A percentile compares a stretch with the other conserved stretches of the same genome.
Conservation (phyloP, 495 filamentous ascomycete species). For the Tuber aestivum region DNA sequence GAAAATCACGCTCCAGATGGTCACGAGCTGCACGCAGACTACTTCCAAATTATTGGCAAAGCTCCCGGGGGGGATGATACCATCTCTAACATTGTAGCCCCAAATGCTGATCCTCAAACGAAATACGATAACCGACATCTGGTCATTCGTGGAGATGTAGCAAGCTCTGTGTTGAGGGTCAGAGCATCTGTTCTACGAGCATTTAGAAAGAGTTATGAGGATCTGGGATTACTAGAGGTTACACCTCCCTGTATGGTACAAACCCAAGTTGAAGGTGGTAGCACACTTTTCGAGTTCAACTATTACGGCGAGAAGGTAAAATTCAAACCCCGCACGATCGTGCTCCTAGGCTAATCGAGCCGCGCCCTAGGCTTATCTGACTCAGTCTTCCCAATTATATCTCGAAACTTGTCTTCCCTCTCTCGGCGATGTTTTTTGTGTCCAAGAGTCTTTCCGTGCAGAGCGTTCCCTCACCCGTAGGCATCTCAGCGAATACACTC, state of each 20-base stretch:
- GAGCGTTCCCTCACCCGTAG: slow-evolving; percentile 93
- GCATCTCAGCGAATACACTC: slow-evolving; percentile 92
- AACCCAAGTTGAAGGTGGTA: slow-evolving; percentile 94
- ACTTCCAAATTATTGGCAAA: slow-evolving; percentile 76
- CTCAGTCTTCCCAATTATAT: slow-evolving; percentile 96
- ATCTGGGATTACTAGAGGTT: slow-evolving; percentile 74
- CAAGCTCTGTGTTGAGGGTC: slow-evolving; percentile 86
- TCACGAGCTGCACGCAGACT: slow-evolving; percentile 93
- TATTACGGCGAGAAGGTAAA: slow-evolving; percentile 77
- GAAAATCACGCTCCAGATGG: slow-evolving; percentile 74
- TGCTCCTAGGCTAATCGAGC: not conserved
- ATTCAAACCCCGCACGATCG: not conserved
- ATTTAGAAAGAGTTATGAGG: slow-evolving; percentile 74
- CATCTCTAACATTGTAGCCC: slow-evolving; percentile 83
- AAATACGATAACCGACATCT: slow-evolving; percentile 86
- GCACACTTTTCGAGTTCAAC: slow-evolving; percentile 85
- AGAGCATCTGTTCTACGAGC: slow-evolving; percentile 76
- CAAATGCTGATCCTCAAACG: slow-evolving; percentile 71
- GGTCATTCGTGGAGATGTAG: slow-evolving; percentile 79
- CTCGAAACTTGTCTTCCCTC: slow-evolving; percentile 91
- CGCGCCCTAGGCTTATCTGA: slow-evolving; percentile 63
- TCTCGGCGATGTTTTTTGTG: slow-evolving; percentile 90
- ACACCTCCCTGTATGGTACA: slow-evolving; percentile 96
- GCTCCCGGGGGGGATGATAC: slow-evolving; percentile 87
- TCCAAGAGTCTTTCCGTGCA: slow-evolving; percentile 97